Percentiles rank a stretch among this genome's conserved stretches.
These are phyloP conservation scores for Phragmites australis DNA, from an alignment of 176 grass and related monocot species.

Conservation along the genomic window DNA sequence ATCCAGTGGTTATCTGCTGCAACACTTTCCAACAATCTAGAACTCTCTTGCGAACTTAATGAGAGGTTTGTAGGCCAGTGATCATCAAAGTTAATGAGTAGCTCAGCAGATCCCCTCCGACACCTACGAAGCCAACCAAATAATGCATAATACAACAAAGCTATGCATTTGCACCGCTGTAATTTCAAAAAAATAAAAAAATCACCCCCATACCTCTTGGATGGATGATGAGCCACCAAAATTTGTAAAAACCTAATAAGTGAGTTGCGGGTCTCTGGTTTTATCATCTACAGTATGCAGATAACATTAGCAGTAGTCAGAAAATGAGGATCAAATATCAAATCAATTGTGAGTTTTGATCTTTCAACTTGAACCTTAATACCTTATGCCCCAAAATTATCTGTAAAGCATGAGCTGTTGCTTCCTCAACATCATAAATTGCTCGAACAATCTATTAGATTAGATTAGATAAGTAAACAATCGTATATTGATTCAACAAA, in stretches of 20 bases:
- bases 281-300: constrained; percentile 75
- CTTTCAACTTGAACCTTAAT: constrained; percentile 64
- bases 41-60: constrained; percentile 52
- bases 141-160: constrained; percentile 5
- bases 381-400: constrained; percentile 97
- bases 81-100: constrained; percentile 92
- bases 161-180: constrained; percentile 11
- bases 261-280: constrained; percentile 65
- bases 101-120: constrained; percentile 78
- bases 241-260: constrained; percentile 94
- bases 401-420: constrained; percentile 77
- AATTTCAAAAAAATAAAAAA: constrained; percentile 7
- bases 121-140: constrained; percentile 59
- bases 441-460: constrained; percentile 71
- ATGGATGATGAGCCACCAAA: constrained; percentile 94
- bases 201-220: constrained; percentile 69
- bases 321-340: constrained; percentile 2
- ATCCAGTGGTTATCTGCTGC: constrained; percentile 49
- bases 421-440: constrained; percentile 94
- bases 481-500: constrained; percentile 25
- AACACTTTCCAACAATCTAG: constrained; percentile 52
- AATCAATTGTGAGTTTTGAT: constrained; percentile 21
- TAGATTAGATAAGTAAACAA: constrained; percentile 32
- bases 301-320: constrained; percentile 30
- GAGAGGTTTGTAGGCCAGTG: constrained; percentile 78